phyloP scores from a whole-genome alignment of 805 yeast genomes.

The Clavispora fructus region DNA sequence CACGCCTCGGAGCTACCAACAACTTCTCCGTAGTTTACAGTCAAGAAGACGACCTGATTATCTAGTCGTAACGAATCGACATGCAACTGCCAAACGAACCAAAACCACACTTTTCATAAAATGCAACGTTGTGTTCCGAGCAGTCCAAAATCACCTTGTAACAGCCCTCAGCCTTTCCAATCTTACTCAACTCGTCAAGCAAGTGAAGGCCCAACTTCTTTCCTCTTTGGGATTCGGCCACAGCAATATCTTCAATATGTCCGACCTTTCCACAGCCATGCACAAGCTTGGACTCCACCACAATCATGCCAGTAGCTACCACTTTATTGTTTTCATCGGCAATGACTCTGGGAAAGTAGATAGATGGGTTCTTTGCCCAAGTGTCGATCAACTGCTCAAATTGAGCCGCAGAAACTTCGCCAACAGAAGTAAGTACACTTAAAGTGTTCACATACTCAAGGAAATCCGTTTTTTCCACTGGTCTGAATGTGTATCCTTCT shows the following conservation, averaged over 20 bases:
- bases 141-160: constrained; percentile 91
- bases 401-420: constrained; percentile 49
- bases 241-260: constrained; percentile 93
- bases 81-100: constrained; percentile 62
- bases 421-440: constrained; percentile 75
- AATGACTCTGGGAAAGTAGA: constrained; percentile 70
- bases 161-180: constrained; percentile 62
- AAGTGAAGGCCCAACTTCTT: constrained; percentile 67
- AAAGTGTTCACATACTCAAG: constrained; percentile 58
- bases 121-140: constrained; percentile 71
- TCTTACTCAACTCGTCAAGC: constrained; percentile 53
- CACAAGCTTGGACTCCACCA: constrained; percentile 77
- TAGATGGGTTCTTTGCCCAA: constrained; percentile 51
- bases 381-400: constrained; percentile 49
- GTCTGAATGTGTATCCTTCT: constrained; percentile 64
- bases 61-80: constrained; percentile 42
- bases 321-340: constrained; percentile 45
- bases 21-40: too few species aligned
- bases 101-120: constrained; percentile 87
- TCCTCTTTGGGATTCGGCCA: constrained; percentile 71
- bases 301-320: constrained; percentile 79
- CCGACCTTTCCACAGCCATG: constrained; percentile 85
- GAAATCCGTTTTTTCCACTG: constrained; percentile 52
- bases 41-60: not conserved
- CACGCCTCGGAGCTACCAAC: too few species aligned